These are phyloP conservation scores for Xylaria multiplex DNA, from an alignment of 2,329 filamentous ascomycete genomes.

Conservation along the genomic window DNA sequence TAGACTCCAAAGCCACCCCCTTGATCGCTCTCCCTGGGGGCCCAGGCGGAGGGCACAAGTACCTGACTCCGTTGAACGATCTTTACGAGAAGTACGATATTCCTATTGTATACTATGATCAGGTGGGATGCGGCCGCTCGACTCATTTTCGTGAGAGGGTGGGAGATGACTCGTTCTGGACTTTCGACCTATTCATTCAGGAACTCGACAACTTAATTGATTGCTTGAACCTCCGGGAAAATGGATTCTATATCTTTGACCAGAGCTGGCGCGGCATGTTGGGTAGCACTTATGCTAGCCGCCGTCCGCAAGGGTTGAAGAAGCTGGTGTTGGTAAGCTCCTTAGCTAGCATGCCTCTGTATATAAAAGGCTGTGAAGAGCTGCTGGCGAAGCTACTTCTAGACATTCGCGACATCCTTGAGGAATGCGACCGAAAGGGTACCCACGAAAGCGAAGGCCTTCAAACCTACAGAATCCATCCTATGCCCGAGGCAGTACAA, in stretches of 20 bases:
- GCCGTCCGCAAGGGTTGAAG: not conserved
- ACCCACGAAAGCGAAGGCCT: not conserved
- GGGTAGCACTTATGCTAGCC: constrained; percentile 16
- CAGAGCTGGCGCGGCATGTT: constrained; percentile 23
- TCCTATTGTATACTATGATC: constrained; percentile 49
- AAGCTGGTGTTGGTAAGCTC: constrained; percentile 18
- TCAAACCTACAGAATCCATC: not conserved
- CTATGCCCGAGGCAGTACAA: not conserved
- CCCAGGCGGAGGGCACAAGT: constrained; percentile 61
- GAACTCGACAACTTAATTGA: constrained; percentile 12
- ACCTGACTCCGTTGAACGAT: constrained; percentile 69
- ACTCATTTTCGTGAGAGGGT: constrained; percentile 13
- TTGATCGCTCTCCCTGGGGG: constrained; percentile 32
- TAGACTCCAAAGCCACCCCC: constrained; percentile 42
- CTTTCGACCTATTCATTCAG: constrained; percentile 3
- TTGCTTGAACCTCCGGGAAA: constrained; percentile 1
- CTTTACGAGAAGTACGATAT: constrained; percentile 52
- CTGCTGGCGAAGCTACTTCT: not conserved
- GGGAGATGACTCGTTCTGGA: constrained; percentile 2
- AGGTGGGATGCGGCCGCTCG: constrained; percentile 17
- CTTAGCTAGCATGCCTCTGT: constrained; percentile 18
- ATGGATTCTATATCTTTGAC: not conserved
- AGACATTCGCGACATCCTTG: not conserved
- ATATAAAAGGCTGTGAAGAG: too few species aligned
- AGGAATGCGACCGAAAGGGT: not conserved